Base-by-base conservation (phyloP, 2,329 filamentous ascomycete genomes). In the Calonectria naviculata region DNA sequence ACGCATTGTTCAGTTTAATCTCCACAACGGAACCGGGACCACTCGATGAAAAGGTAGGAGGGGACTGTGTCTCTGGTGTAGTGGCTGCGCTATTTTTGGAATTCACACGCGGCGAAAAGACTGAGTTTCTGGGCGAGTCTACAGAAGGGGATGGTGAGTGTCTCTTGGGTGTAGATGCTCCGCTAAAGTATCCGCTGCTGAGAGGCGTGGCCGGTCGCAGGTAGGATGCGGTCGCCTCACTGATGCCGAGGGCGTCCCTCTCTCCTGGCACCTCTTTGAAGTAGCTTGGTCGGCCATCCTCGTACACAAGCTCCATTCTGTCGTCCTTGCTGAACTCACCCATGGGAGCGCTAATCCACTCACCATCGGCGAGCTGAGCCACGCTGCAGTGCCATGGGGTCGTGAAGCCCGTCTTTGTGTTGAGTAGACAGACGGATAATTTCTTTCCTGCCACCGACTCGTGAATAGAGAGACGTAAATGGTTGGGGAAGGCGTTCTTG, bases 371-470 rank as follows among this genome's bases (percentile, higher is more conserved):
- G 28, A 76, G 62, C 46, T 63, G 61, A 7, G 73, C 71, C 15
- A 74, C 68, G n/a, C 65, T 73, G 46, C 80, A 82, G 49, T 82
- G 80, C 80, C 80, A 82, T 0, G 80, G 80, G 0, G 80, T 81
- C 0, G 80, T 82, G 56, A 76, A 82, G 2, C 76, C 76, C 0
- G 78, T 81, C 24, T 74, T 76, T 26, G 80, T 81, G 65, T 77
- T 74, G 15, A 82, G 75, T 5, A 81, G 68, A 12, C 78, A 75
- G 19, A 81, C 74, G 0, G 78, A 81, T 1, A 81, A 61, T 41
- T 81, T 81, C 31, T 75, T 68, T 1, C 73, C 75, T 0, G 74
- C 79, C 0, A 75, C 73, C 0, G 80, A 82, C 5, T 79, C 73
- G 15, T 82, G 80, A 4, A 81, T 82, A 1, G 78, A 80, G 1